These are phyloP conservation scores for Hygrophoropsis aurantiaca DNA, from an alignment of 768 basidiomycete genomes.

Conservation along the genomic window DNA sequence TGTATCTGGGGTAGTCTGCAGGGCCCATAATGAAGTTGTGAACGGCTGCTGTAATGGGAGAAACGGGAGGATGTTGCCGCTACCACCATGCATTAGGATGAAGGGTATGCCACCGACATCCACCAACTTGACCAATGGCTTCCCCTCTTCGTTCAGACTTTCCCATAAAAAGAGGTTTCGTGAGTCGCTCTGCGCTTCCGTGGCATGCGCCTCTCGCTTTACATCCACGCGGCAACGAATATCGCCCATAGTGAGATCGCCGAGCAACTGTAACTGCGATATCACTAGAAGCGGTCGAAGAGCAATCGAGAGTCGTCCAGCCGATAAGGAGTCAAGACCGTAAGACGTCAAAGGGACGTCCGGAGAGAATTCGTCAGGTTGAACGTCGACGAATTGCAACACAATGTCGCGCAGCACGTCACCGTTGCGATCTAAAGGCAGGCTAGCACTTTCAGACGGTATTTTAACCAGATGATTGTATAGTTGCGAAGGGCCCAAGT, in stretches of 20 bases:
- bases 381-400: background rate
- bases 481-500: constrained; percentile 18
- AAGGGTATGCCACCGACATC: background rate
- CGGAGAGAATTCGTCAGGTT: constrained; percentile 2
- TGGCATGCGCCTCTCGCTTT: too few species aligned
- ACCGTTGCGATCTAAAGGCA: background rate
- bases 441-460: too few species aligned
- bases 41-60: background rate
- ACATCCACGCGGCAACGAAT: background rate
- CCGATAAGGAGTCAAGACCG: constrained; percentile 12
- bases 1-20: constrained; percentile 14
- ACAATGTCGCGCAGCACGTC: background rate
- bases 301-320: constrained; percentile 8
- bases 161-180: too few species aligned
- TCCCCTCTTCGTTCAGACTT: background rate
- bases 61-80: background rate
- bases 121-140: background rate
- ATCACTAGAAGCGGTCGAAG: constrained; percentile 6
- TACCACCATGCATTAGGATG: constrained; percentile 2
- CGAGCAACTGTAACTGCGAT: constrained; percentile 9
- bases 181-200: too few species aligned
- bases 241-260: constrained; percentile 3
- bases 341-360: constrained; percentile 11
- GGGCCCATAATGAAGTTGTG: background rate
- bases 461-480: constrained; percentile 18